Base-by-base conservation (phyloP, 1,284 basidiomycete species). In the Pseudozyma flocculosa region DNA sequence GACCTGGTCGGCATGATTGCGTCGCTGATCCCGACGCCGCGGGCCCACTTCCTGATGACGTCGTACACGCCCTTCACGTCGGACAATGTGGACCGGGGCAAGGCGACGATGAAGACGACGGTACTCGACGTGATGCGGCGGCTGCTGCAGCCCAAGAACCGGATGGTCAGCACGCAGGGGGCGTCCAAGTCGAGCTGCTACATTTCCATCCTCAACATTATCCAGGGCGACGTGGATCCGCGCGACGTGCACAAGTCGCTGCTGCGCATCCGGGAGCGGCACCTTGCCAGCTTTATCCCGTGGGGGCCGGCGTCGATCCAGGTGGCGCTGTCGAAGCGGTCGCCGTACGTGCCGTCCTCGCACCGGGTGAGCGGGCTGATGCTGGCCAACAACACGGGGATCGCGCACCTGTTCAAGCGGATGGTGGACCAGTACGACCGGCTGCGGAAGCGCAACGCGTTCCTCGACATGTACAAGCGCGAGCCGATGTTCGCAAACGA, bases 21-120 rank as follows among this genome's bases (percentile, higher is more conserved):
- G 2, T 93, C 90, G 14, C 84, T 99, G 48, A 97, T 98, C 68
- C 95, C 95, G 2, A 98, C 95, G 11, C 94, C 95, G n/a, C 84
- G 94, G 48, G 97, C 93, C 73, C 95, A 99, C 80, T 98, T 98
- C 84, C 84, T 99, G 54, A 96, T 94, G 89, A 98, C 95, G n/a
- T 92, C 91, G 17, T 99, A 98, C 75, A 99, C 95, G 4, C 94
- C 95, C 0, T 98, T 98, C 80, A 96, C 93, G 1, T 90, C 89
- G 59, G 94, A 97, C 79, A 76, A 72, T 22, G 70, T 77, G 36
- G 72, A 75, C 21, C 70, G 75, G 14, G 75, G 75, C 45, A 77
- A 77, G 45, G 68, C 67, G 14, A 77, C 74, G 4, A 75, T 73
- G 66, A 78, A 78, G 58, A 78, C 75, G 32, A 72, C 75, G 18